Percentiles rank a stretch among this genome's conserved stretches.
These are phyloP conservation scores for Exophiala mesophila DNA, from an alignment of 2,329 filamentous ascomycete genomes.

Conservation along the genomic window DNA sequence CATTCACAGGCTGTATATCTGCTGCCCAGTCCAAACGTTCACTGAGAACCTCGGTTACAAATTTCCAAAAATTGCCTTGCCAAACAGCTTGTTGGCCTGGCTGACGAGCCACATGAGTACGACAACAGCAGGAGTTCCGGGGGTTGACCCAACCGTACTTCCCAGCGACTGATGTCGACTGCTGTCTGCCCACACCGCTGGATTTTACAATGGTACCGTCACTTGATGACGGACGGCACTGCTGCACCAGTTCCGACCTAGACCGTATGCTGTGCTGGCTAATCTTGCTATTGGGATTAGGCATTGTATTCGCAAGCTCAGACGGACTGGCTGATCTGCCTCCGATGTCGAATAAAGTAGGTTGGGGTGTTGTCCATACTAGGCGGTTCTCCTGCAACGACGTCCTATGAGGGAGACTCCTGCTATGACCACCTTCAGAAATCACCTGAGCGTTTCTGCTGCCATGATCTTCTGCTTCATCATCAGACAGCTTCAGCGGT, in stretches of 20 bases:
- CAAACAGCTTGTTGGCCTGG: neutral
- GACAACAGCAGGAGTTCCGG: neutral
- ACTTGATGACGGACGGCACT: neutral
- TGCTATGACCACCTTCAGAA: neutral
- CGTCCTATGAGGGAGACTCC: too few relatives aligned
- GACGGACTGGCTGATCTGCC: neutral
- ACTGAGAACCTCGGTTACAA: neutral
- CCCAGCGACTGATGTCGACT: neutral
- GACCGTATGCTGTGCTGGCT: too few relatives aligned
- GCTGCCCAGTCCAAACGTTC: slow-evolving; percentile 1
- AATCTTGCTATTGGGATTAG: neutral
- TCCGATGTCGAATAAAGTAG: neutral
- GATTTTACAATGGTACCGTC: neutral
- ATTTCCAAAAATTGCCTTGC: slow-evolving; percentile 7
- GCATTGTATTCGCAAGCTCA: neutral
- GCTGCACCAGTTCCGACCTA: neutral
- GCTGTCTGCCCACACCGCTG: neutral
- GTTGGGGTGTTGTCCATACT: neutral
- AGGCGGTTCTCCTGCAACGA: too few relatives aligned
- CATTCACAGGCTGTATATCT: neutral
- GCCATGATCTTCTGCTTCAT: neutral
- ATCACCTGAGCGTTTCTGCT: neutral
- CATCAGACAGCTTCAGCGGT: neutral
- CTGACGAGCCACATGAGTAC: neutral
- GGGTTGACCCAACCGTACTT: neutral